phyloP scores from a whole-genome alignment of 306 rosid species.

The Malus asiatica region DNA sequence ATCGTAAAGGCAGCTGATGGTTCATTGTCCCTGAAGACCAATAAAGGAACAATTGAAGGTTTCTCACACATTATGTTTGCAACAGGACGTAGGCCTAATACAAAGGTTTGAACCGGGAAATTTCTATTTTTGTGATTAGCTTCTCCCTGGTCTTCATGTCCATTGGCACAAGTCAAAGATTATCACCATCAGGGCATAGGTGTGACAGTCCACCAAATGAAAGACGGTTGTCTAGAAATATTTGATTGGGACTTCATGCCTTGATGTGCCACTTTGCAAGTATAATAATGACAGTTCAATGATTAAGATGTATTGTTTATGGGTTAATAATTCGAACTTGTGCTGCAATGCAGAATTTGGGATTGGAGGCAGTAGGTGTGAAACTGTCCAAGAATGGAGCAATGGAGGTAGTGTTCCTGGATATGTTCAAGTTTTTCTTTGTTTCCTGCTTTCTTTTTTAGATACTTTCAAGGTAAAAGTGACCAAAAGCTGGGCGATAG shows the following conservation, averaged over 20 bases:
- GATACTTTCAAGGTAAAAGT: background rate
- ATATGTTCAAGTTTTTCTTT: constrained; percentile 14
- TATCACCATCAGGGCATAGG: background rate
- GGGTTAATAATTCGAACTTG: constrained; percentile 19
- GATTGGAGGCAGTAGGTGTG: constrained; percentile 89
- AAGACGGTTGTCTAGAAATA: background rate
- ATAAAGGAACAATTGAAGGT: constrained; percentile 71
- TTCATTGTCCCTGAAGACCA: constrained; percentile 81
- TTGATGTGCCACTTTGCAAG: background rate
- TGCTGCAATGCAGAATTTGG: constrained; percentile 59
- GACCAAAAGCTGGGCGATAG: background rate
- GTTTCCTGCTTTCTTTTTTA: background rate
- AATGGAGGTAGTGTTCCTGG: constrained; percentile 55
- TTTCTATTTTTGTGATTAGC: background rate
- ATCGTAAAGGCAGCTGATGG: constrained; percentile 70
- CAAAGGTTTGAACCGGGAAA: constrained; percentile 44
- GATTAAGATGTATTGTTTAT: background rate
- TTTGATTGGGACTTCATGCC: background rate
- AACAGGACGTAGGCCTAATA: constrained; percentile 92
- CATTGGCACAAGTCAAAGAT: background rate
- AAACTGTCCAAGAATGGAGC: constrained; percentile 63
- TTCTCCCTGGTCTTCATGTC: background rate
- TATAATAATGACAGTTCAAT: constrained; percentile 6
- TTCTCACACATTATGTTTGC: constrained; percentile 96
- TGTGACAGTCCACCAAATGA: background rate